Percentiles rank a stretch among this genome's conserved stretches.
These are phyloP conservation scores for Malassezia globosa DNA, from an alignment of 1,284 basidiomycete species.

Conservation along the genomic window DNA sequence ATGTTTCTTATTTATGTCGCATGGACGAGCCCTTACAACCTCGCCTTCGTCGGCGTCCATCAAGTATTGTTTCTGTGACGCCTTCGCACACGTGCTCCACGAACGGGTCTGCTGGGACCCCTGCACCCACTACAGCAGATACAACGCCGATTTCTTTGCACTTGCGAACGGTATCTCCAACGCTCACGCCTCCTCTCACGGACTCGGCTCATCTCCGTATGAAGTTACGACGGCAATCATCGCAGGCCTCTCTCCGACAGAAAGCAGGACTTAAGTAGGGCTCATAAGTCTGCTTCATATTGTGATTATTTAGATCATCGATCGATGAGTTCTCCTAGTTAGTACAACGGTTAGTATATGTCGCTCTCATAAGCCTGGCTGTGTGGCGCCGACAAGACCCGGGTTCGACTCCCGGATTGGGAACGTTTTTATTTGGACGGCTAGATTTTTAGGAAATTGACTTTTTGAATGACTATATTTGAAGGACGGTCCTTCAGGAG, in stretches of 20 bases:
- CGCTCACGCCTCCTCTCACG: no score
- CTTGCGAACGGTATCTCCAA: neutral
- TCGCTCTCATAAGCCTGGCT: conserved; percentile 16
- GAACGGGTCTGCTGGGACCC: neutral
- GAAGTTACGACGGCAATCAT: neutral
- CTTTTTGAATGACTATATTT: neutral
- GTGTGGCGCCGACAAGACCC: conserved; percentile 21
- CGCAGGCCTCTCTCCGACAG: neutral
- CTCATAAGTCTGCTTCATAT: neutral
- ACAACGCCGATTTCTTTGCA: no score
- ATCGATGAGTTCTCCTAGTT: conserved; percentile 18
- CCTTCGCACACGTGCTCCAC: conserved; percentile 14
- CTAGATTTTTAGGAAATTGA: neutral
- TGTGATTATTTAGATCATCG: no score
- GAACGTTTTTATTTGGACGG: conserved; percentile 4
- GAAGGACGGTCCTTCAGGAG: neutral
- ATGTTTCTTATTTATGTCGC: neutral
- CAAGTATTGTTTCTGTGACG: conserved; percentile 16
- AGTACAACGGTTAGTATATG: conserved; percentile 23
- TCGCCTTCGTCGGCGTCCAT: conserved; percentile 6
- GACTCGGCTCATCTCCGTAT: no score
- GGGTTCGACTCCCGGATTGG: conserved; percentile 23
- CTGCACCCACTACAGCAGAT: no score
- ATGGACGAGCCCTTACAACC: conserved; percentile 8
- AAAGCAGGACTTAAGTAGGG: neutral